Evolutionary conservation across 2,329 filamentous ascomycete genomes (phyloP).

Genomic region (Xylaria hypoxylon): DNA sequence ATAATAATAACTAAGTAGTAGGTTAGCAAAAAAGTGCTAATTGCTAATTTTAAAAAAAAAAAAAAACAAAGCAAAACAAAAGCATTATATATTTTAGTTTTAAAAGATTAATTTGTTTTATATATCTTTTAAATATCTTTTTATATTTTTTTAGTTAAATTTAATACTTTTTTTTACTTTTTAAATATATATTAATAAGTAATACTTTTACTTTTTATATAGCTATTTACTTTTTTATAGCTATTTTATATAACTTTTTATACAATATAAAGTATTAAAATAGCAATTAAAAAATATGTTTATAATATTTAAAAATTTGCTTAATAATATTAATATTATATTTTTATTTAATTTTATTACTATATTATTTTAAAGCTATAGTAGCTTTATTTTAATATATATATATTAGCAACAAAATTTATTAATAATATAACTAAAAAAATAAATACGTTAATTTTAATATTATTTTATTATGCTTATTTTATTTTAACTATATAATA

Average conservation of each 20-base stretch:
- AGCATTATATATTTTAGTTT: too few species aligned
- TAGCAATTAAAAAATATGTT: not conserved
- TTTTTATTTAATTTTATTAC: not conserved
- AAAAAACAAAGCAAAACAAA: too few species aligned
- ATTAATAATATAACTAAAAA: not conserved
- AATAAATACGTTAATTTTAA: not conserved
- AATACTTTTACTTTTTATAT: not conserved
- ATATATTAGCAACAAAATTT: not conserved
- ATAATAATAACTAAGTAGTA: too few species aligned
- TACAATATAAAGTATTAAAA: too few species aligned
- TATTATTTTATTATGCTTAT: too few species aligned
- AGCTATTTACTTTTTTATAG: not conserved
- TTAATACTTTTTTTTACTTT: not conserved
- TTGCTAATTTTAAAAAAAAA: too few species aligned
- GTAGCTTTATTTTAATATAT: too few species aligned
- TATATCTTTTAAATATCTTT: not conserved
- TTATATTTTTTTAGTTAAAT: too few species aligned
- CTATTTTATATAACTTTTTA: not conserved
- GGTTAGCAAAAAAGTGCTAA: too few species aligned
- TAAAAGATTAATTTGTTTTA: not conserved
- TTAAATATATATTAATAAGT: not conserved
- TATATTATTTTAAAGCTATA: not conserved
- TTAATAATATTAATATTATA: not conserved
- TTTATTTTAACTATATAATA: not conserved
- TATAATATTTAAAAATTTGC: not conserved